Base-by-base conservation (phyloP, 208 protist species). In the Acanthamoeba triangularis region DNA sequence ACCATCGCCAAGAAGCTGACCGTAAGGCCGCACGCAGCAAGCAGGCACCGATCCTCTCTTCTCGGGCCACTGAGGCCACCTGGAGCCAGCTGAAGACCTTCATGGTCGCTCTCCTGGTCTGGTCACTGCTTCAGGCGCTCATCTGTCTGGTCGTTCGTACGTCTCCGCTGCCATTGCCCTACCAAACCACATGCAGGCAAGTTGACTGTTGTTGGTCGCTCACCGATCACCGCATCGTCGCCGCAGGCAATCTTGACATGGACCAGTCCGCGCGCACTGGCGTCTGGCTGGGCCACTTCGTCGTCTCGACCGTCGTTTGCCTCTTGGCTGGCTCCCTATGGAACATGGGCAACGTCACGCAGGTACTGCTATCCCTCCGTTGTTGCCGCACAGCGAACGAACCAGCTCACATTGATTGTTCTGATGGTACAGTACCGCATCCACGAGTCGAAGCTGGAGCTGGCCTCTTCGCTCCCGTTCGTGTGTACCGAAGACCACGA, bases 371-470 rank as follows among this genome's bases (percentile, higher is more conserved):
- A 1, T n/a, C n/a, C n/a, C n/a, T n/a, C n/a, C 72, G n/a, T n/a
- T 25, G n/a, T n/a, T n/a, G n/a, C n/a, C n/a, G n/a, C n/a, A n/a
- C n/a, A n/a, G n/a, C n/a, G n/a, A n/a, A n/a, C n/a, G n/a, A n/a
- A n/a, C n/a, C n/a, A n/a, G n/a, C n/a, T n/a, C n/a, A n/a, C n/a
- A n/a, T n/a, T n/a, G n/a, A n/a, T n/a, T n/a, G n/a, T n/a, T n/a
- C n/a, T n/a, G n/a, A n/a, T n/a, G n/a, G n/a, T n/a, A n/a, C 72
- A 82, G 72, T 82, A 82, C 25, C 76, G 76, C 6, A 85, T 85
- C 23, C 76, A 59, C 28, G 41, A n/a, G 8, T 16, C 14, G 23
- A 85, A 85, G 76, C 76, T 85, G 76, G 18, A 85, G 30, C n/a
- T 56, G 76, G 76, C 30, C 14, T 85, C 76, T 16, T 85, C 76